Conservation (phyloP, 352 stramenopile genomes). For the Phytophthora sansomeana region DNA sequence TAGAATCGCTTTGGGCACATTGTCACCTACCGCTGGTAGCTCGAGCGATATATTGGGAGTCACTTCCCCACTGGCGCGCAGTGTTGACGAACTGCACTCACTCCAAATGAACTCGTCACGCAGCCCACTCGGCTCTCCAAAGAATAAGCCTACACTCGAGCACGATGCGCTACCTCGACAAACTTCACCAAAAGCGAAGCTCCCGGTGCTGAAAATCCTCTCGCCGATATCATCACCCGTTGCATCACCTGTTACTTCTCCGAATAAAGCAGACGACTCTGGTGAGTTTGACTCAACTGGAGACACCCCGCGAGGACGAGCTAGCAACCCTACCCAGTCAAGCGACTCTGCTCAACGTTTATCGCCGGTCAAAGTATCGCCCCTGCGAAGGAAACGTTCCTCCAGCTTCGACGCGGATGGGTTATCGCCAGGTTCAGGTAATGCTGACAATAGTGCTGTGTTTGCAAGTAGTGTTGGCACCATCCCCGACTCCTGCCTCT, state of each 20-base stretch:
- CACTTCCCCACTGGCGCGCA: neutral
- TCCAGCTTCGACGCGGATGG: slow-evolving; percentile 11
- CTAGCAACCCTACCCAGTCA: slow-evolving; percentile 13
- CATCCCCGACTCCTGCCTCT: neutral
- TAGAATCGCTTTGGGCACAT: neutral
- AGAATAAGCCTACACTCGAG: slow-evolving; percentile 1
- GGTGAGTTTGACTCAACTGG: neutral
- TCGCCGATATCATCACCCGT: slow-evolving; percentile 13
- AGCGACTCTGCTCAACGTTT: neutral
- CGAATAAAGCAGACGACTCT: neutral
- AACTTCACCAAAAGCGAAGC: slow-evolving; percentile 14
- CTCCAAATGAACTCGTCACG: neutral
- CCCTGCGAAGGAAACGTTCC: slow-evolving; percentile 6
- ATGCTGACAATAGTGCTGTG: slow-evolving; percentile 1
- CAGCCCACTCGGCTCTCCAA: slow-evolving; percentile 2
- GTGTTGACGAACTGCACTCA: neutral
- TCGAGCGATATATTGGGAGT: too few relatives aligned
- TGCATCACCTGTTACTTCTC: slow-evolving; percentile 12
- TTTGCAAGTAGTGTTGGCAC: neutral
- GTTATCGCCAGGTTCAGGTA: slow-evolving; percentile 9
- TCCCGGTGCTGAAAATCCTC: slow-evolving; percentile 28
- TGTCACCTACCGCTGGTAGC: neutral
- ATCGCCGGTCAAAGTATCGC: slow-evolving; percentile 5
- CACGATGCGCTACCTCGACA: slow-evolving; percentile 6
- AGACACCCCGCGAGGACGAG: slow-evolving; percentile 1